phyloP scores from a whole-genome alignment of 768 basidiomycete genomes.

The Serendipita vermifera region DNA sequence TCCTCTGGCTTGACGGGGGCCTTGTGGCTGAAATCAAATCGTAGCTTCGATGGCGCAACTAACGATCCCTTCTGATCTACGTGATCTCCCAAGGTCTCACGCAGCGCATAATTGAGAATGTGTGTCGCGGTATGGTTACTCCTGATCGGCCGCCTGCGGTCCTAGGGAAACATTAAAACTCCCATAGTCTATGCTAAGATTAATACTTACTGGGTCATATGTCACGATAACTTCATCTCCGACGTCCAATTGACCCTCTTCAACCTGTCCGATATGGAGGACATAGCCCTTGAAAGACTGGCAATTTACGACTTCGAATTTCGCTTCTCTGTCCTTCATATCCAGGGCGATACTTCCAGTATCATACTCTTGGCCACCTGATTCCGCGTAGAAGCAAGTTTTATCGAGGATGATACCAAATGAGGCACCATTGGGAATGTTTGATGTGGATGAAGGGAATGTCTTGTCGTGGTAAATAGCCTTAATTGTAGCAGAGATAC shows the following conservation, averaged over 20 bases:
- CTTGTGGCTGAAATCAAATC: conserved; percentile 98
- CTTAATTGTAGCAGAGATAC: conserved; percentile 60
- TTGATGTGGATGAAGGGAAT: conserved; percentile 55
- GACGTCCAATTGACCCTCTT: conserved; percentile 71
- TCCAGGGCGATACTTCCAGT: conserved; percentile 60
- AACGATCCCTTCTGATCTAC: conserved; percentile 97
- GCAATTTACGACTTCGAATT: conserved; percentile 88
- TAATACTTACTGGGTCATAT: conserved; percentile 72
- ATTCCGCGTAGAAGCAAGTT: conserved; percentile 95
- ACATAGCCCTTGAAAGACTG: conserved; percentile 95
- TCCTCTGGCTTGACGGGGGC: conserved; percentile 66
- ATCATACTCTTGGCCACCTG: conserved; percentile 95
- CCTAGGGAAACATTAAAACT: conserved; percentile 28
- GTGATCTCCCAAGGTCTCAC: conserved; percentile 92
- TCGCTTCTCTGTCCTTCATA: conserved; percentile 80
- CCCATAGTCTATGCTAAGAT: neutral
- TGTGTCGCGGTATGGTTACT: conserved; percentile 99
- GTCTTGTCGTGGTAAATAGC: conserved; percentile 73
- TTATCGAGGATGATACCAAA: conserved; percentile 85
- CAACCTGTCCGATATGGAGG: conserved; percentile 78
- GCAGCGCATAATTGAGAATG: conserved; percentile 86
- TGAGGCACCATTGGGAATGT: conserved; percentile 46
- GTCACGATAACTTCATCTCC: conserved; percentile 76
- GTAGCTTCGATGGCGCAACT: conserved; percentile 87
- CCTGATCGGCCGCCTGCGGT: conserved; percentile 87